phyloP scores from a whole-genome alignment of 345 rosid genomes.

The Trapa bicornis region DNA sequence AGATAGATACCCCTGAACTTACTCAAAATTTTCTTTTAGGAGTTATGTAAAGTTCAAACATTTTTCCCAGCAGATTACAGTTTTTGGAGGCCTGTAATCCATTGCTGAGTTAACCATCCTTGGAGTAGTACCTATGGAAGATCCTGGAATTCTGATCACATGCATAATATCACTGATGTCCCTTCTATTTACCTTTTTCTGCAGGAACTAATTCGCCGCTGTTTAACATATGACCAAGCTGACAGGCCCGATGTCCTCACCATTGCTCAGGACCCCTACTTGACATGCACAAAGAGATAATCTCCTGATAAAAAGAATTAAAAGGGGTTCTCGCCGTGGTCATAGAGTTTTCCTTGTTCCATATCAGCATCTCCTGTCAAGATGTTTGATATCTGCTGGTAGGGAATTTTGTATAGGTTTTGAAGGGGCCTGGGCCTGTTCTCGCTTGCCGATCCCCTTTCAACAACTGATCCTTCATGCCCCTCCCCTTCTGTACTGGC shows the following conservation, averaged over 20 bases:
- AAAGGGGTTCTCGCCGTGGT: neutral
- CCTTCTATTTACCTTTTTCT: neutral
- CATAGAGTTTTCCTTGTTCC: constrained; percentile 9
- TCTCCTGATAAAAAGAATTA: neutral
- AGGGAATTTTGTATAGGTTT: constrained; percentile 38
- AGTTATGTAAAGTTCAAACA: no score
- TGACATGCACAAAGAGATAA: constrained; percentile 55
- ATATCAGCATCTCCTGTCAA: neutral
- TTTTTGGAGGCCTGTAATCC: neutral
- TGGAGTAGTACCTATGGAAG: no score
- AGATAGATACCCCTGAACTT: neutral
- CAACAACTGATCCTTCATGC: neutral
- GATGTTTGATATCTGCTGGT: constrained; percentile 8
- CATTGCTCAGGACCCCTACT: constrained; percentile 78
- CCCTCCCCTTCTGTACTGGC: neutral
- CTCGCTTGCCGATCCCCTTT: neutral
- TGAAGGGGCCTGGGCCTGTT: constrained; percentile 15
- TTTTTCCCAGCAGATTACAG: neutral
- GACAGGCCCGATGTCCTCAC: constrained; percentile 88
- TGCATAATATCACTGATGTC: neutral
- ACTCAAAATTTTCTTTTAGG: neutral
- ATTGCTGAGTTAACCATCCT: no score
- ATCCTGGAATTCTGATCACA: neutral
- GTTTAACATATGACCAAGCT: constrained; percentile 77
- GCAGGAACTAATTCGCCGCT: constrained; percentile 87